A percentile compares a stretch with the other conserved stretches of the same genome.
Conservation (phyloP, 371 early-diverging fungal genomes). For the Smittium mucronatum region DNA sequence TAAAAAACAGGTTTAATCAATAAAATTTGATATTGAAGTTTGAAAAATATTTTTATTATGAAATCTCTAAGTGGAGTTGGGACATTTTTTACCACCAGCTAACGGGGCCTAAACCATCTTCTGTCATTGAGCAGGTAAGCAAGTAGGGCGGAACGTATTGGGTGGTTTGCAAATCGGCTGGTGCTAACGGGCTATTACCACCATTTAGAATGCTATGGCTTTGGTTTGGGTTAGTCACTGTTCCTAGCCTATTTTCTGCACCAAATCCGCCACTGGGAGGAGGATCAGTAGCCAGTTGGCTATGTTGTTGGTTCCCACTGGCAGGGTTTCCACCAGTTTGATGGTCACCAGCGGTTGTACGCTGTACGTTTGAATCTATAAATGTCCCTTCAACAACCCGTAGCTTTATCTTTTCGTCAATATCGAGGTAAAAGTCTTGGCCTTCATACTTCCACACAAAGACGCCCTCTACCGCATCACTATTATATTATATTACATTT, state of each 20-base stretch:
- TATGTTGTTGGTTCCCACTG: not conserved
- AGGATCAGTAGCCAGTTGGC: not conserved
- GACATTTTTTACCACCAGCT: conserved; percentile 56
- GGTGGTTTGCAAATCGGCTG: not conserved
- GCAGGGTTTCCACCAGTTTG: not conserved
- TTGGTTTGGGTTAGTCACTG: not conserved
- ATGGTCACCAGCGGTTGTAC: conserved; percentile 10
- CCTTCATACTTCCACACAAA: conserved; percentile 73
- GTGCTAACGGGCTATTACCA: not conserved
- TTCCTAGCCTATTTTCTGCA: not conserved
- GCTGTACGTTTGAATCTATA: conserved; percentile 48
- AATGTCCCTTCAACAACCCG: conserved; percentile 61
- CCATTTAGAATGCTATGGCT: not conserved
- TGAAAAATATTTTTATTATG: no score
- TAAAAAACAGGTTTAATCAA: no score
- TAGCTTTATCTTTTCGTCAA: conserved; percentile 65
- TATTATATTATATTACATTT: no score
- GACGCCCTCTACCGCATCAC: conserved; percentile 55
- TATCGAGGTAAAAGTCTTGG: conserved; percentile 68
- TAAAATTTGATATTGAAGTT: no score
- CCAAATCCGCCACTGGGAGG: not conserved
- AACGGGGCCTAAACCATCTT: conserved; percentile 57
- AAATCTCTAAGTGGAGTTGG: no score
- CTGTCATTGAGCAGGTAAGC: conserved; percentile 47
- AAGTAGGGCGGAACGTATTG: conserved; percentile 16